Conservation (phyloP, 306 rosid species). For the Malus orientalis region DNA sequence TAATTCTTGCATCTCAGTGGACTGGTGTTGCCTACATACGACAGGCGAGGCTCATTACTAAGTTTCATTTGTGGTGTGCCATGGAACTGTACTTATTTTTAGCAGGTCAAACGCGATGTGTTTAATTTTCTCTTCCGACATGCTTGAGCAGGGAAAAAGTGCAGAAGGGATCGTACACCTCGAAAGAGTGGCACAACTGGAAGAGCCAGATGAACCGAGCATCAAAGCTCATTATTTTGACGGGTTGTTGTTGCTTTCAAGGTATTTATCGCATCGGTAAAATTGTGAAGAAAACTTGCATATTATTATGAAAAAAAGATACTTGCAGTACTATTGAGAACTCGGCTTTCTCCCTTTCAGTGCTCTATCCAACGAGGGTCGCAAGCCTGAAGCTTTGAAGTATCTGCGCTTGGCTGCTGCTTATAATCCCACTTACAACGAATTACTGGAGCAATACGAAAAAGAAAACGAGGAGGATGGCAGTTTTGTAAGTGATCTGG, state of each 20-base stretch:
- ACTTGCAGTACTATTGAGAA: neutral
- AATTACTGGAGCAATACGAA: slow-evolving; percentile 62
- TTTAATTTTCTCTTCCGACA: slow-evolving; percentile 3
- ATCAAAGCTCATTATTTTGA: slow-evolving; percentile 77
- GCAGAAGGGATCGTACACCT: slow-evolving; percentile 62
- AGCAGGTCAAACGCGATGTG: neutral
- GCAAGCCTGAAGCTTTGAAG: slow-evolving; percentile 68
- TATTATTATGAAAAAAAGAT: neutral
- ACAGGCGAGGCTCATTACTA: slow-evolving; percentile 46
- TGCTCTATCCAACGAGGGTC: slow-evolving; percentile 56
- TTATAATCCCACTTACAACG: slow-evolving; percentile 48
- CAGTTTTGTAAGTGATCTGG: slow-evolving; percentile 50
- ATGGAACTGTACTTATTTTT: neutral
- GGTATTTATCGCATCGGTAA: slow-evolving; percentile 17
- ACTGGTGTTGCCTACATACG: slow-evolving; percentile 71
- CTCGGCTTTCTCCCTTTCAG: slow-evolving; percentile 34
- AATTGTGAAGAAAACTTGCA: neutral
- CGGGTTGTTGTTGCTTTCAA: slow-evolving; percentile 64
- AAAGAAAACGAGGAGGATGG: slow-evolving; percentile 46
- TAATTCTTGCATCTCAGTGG: slow-evolving; percentile 86
- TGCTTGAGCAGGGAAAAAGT: slow-evolving; percentile 53
- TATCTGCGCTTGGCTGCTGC: slow-evolving; percentile 73
- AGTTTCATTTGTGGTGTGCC: neutral
- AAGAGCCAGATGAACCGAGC: slow-evolving; percentile 68
- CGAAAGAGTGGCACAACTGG: slow-evolving; percentile 62